Evolutionary conservation across 2,329 filamentous ascomycete genomes (phyloP), one percentile per base, ranked within the genome.

Genomic region (Rutstroemia sp.): DNA sequence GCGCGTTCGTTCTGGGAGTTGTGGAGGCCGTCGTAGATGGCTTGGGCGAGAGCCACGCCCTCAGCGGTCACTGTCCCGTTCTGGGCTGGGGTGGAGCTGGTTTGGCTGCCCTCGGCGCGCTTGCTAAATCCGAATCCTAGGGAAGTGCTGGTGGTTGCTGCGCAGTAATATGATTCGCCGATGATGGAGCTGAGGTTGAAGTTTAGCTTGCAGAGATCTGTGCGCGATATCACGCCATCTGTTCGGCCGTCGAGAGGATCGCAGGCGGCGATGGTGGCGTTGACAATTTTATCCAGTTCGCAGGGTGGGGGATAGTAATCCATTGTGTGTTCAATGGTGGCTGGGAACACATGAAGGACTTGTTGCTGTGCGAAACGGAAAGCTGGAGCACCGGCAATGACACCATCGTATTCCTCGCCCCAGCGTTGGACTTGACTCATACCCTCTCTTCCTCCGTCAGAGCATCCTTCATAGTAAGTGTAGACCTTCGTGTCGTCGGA

Each of bases 191-290:
- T 74, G 30, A 41, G 10, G 25, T 27, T 27, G 7, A 27, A 27
- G 25, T 27, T 62, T 5, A 76, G 60, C 56, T 69, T 72, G 70
- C 75, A 78, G 8, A 78, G 70, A 52, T 78, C 75, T 72, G 73
- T 23, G 5, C 76, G 71, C 7, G 74, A 70, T 17, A 83, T 72
- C 4, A 83, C 77, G 12, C 79, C 78, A 55, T 83, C 80, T 0
- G 71, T 73, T 46, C 72, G 72, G 5, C 81, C 80, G 55, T 83
- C 80, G 5, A 83, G 70, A 7, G 73, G 69, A 59, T 83, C 80
- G 51, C 80, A 84, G 38, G 74, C 74, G 1, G 70, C 69, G 48
- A 83, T 80, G 5, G 79, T 82, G 41, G 72, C 70, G 62, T 81
- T 82, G 19, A 78, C 72, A 47, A 82, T 80, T 62, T 74, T 75